Percentiles rank a stretch among this genome's conserved stretches.
These are phyloP conservation scores for Corymbia maculata DNA, from an alignment of 345 rosid species.

Conservation along the genomic window DNA sequence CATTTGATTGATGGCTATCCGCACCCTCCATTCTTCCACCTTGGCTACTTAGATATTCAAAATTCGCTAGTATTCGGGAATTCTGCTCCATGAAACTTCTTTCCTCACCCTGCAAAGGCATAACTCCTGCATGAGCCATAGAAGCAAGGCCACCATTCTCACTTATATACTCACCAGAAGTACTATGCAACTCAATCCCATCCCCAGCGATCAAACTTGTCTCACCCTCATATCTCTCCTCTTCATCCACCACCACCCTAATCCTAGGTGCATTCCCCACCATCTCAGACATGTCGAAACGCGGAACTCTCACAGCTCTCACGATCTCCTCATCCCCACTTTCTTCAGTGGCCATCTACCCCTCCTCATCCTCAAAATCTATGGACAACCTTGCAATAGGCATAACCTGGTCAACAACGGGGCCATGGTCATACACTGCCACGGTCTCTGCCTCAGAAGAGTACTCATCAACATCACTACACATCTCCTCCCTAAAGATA, in stretches of 20 bases:
- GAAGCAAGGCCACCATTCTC: neutral
- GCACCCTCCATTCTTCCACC: neutral
- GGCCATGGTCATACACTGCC: neutral
- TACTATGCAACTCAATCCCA: neutral
- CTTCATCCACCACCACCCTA: neutral
- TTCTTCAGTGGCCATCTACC: conserved; percentile 17
- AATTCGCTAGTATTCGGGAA: neutral
- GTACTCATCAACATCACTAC: conserved; percentile 9
- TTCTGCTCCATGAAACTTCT: neutral
- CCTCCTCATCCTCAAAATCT: conserved; percentile 46
- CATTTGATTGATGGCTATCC: neutral
- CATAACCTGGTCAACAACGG: neutral
- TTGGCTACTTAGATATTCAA: neutral
- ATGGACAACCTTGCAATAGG: conserved; percentile 59
- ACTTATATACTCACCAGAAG: neutral
- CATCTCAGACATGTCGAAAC: conserved; percentile 1
- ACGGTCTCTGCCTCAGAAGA: neutral
- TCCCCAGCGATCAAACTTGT: conserved; percentile 3
- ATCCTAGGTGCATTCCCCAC: neutral
- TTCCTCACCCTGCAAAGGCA: neutral
- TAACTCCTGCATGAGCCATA: neutral
- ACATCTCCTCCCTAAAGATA: neutral
- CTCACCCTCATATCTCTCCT: neutral
- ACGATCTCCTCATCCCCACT: conserved; percentile 17
- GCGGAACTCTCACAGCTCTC: conserved; percentile 9